Evolutionary conservation across 306 rosid species (phyloP).

Genomic region (Prosopis cineraria): DNA sequence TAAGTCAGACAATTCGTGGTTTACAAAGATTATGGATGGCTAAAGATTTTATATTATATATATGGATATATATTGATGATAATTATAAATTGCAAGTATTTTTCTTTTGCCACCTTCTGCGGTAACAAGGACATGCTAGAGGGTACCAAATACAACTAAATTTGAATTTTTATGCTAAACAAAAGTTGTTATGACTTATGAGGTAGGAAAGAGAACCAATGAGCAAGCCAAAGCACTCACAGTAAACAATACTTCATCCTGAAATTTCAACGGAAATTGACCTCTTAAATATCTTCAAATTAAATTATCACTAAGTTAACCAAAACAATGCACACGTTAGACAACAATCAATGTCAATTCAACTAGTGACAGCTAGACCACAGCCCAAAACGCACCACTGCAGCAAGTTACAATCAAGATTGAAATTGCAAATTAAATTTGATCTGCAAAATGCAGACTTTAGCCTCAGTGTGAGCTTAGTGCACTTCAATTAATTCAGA

Average conservation of each 20-base stretch:
- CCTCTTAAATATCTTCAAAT: not conserved
- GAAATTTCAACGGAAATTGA: not conserved
- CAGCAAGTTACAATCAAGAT: not conserved
- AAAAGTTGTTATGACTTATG: slow-evolving; percentile 6
- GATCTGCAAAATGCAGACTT: not conserved
- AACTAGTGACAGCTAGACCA: slow-evolving; percentile 12
- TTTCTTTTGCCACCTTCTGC: not conserved
- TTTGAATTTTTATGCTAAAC: not conserved
- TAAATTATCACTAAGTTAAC: not conserved
- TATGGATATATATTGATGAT: no score
- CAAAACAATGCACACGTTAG: not conserved
- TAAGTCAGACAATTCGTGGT: no score
- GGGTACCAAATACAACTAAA: slow-evolving; percentile 5
- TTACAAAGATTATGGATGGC: no score
- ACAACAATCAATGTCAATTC: not conserved
- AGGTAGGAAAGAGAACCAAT: not conserved
- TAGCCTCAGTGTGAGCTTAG: not conserved
- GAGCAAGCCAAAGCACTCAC: not conserved
- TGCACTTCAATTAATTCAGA: not conserved
- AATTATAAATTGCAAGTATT: not conserved
- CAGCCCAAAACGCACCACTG: not conserved
- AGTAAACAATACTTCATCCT: not conserved
- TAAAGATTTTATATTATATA: no score
- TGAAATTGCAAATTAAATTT: not conserved
- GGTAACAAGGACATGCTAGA: not conserved